Evolutionary conservation across 2,329 filamentous ascomycete genomes (phyloP), one percentile per base, ranked within the genome.

Genomic region (Clarireedia monteithiana): DNA sequence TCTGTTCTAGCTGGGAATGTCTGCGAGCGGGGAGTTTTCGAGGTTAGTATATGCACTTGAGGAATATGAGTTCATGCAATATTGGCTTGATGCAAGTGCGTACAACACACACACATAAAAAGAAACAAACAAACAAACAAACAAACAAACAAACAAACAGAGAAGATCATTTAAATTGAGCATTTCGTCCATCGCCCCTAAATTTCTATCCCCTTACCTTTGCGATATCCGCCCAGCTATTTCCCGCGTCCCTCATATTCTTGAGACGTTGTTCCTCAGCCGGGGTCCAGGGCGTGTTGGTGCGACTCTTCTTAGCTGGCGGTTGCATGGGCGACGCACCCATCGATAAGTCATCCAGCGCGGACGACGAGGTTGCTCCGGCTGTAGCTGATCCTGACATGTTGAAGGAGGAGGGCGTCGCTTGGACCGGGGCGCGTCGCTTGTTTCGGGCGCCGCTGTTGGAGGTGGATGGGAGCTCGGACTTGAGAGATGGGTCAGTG

Each of bases 241-340:
- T 91, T 10, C 92, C 91, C 1, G 86, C 83, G 72, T 97, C 94
- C 66, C 94, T 82, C 90, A 99, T 95, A 63, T 86, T 84, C 77
- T 97, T 97, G 64, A 99, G 76, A 47, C 91, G 80, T 69, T 92
- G 83, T 73, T 99, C 94, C 71, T 99, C 94, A 36, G 88, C 88
- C 2, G 92, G 89, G 2, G 91, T 96, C 94, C 94, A 99, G 0
- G 94, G 94, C 2, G 94, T 99, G 70, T 99, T 99, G n/a, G 94
- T 97, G 59, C 94, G 81, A 66, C 90, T 94, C 76, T 96, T 96
- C 77, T 97, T 99, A 48, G 82, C 77, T 6, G 84, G 83, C 1
- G 83, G 82, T 27, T 69, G 70, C 66, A 75, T 75, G 10, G 30
- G 30, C 30, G 10, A 9, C 30, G 30, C 30, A 34, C 30, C 30